These are phyloP conservation scores for Lunasporangiospora selenospora DNA, from an alignment of 192 early-diverging fungal species.

Conservation along the genomic window DNA sequence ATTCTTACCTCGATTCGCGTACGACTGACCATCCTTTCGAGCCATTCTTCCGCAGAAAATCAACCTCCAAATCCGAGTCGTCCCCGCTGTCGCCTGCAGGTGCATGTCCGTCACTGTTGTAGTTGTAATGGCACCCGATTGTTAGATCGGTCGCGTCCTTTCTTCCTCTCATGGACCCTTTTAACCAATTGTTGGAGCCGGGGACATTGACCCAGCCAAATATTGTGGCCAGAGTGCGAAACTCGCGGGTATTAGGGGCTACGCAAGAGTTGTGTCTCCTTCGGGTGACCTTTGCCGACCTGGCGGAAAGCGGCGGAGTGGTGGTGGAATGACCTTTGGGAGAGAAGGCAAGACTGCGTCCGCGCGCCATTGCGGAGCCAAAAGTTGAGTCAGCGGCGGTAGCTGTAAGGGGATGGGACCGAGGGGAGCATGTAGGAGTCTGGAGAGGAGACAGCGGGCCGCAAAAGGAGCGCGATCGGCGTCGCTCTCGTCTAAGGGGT, in stretches of 20 bases:
- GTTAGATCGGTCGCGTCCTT: background rate
- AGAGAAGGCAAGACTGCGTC: background rate
- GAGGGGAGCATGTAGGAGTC: slow-evolving; percentile 8
- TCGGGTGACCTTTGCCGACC: slow-evolving; percentile 1
- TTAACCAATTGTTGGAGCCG: background rate
- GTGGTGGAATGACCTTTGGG: slow-evolving; percentile 5
- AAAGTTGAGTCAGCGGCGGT: slow-evolving; percentile 4
- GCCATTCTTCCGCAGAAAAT: background rate
- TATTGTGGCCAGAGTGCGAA: slow-evolving; percentile 46
- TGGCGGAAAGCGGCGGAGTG: slow-evolving; percentile 12
- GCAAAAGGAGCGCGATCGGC: slow-evolving; percentile 13
- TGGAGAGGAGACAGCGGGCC: background rate
- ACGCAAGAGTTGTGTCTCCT: slow-evolving; percentile 51
- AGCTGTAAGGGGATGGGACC: slow-evolving; percentile 7
- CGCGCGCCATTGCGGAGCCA: background rate
- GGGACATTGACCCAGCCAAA: slow-evolving; percentile 52
- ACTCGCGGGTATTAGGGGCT: slow-evolving; percentile 50
- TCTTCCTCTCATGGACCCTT: background rate
- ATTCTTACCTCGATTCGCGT: slow-evolving; percentile 11
- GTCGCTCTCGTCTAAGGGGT: slow-evolving; percentile 6
- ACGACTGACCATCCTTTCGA: slow-evolving; percentile 5
- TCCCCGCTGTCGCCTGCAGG: slow-evolving; percentile 14
- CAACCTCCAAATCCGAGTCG: slow-evolving; percentile 10
- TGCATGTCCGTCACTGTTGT: background rate
- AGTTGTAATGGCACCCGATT: background rate